Evolutionary conservation across 306 rosid species (phyloP), one percentile per base, ranked within the genome.

Genomic region (Cyclanthera cordifolia): DNA sequence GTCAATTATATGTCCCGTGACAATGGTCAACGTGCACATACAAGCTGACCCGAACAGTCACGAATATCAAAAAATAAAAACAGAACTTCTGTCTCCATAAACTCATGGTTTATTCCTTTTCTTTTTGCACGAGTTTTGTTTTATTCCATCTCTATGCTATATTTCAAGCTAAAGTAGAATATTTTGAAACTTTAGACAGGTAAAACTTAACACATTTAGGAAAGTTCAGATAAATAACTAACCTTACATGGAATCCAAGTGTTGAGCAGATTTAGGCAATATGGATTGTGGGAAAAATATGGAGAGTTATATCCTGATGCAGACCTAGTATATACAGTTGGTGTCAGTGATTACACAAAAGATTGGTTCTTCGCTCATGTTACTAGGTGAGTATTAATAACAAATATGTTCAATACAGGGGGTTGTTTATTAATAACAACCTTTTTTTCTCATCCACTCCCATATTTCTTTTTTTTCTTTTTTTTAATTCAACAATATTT

Each of bases 241-340:
- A 59, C 15, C n/a, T 43, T 10, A 43, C 48, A 43, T 10, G 48
- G 27, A 10, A 34, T 41, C 3, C 20, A 9, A 63, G 17, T 14
- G 69, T 21, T 64, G 69, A 21, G 7, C 77, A 82, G 81, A 71
- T 82, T 66, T 58, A 75, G 85, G 75, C 85, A 82, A 10, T 82
- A 82, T 65, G 85, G 85, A 72, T 30, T 82, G 41, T 82, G 86
- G 86, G 83, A 76, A 60, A 76, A 75, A 73, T 82, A 82, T 54
- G 72, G 78, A 71, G 81, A 82, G 0, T 21, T 82, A 5, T 79
- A 79, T 74, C 81, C 81, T 10, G 68, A 71, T 32, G 48, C 53
- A n/a, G 86, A 82, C 68, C 55, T 82, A 14, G 65, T 82, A 41
- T 82, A 79, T 66, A 67, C 73, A 0, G 50, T 71, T 21, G 81